phyloP scores from a whole-genome alignment of 352 stramenopile genomes.

The Pythium monospermum region DNA sequence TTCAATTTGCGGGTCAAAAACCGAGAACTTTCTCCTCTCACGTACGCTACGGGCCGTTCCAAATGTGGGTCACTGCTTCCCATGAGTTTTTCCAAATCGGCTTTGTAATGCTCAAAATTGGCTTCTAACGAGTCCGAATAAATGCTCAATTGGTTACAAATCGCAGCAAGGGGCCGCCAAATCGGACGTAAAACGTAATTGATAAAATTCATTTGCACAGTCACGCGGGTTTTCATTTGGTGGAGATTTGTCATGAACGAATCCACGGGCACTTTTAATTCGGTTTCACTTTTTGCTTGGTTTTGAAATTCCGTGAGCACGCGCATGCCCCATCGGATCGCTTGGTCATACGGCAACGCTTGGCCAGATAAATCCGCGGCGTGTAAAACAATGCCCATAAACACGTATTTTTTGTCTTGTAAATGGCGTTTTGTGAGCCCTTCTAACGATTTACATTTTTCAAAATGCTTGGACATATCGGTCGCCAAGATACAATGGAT shows the following conservation, averaged over 20 bases:
- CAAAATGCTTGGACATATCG: conserved; percentile 74
- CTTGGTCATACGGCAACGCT: conserved; percentile 47
- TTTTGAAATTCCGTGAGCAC: conserved; percentile 69
- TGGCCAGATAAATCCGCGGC: conserved; percentile 68
- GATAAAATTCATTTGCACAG: conserved; percentile 71
- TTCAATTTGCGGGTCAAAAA: conserved; percentile 18
- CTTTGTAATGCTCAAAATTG: conserved; percentile 62
- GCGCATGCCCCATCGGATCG: conserved; percentile 52
- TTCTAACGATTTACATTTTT: conserved; percentile 60
- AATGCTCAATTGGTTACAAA: conserved; percentile 44
- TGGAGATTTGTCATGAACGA: conserved; percentile 77
- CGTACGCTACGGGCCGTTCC: conserved; percentile 26
- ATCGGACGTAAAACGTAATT: conserved; percentile 72
- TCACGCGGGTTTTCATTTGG: conserved; percentile 47
- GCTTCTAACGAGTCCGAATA: conserved; percentile 52
- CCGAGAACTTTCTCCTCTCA: conserved; percentile 39
- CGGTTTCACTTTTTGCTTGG: conserved; percentile 58
- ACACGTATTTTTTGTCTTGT: conserved; percentile 31
- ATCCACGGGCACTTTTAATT: conserved; percentile 51
- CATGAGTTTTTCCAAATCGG: conserved; percentile 45
- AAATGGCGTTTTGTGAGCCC: conserved; percentile 38
- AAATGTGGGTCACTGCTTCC: conserved; percentile 21
- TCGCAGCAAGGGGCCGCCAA: conserved; percentile 44
- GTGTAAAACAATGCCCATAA: conserved; percentile 66
- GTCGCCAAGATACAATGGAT: conserved; percentile 69